Percentiles rank a stretch among this genome's conserved stretches.
These are phyloP conservation scores for Allantophomopsis lycopodina DNA, from an alignment of 2,329 filamentous ascomycete genomes.

Conservation along the genomic window DNA sequence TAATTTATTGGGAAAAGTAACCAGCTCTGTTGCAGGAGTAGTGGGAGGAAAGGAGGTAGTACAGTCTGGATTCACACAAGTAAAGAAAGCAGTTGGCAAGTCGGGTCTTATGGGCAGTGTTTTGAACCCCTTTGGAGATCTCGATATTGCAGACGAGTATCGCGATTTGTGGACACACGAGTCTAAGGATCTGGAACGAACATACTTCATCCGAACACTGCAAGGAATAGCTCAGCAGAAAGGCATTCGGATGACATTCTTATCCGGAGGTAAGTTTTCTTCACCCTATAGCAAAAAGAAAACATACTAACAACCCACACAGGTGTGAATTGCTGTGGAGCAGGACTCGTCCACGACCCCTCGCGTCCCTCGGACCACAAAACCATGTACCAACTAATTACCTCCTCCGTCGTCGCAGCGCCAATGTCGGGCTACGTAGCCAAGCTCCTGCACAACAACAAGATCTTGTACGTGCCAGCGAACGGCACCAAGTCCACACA, in stretches of 20 bases:
- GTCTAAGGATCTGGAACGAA: slow-evolving; percentile 91
- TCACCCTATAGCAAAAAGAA: not conserved
- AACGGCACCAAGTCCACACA: slow-evolving; percentile 66
- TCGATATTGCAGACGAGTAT: slow-evolving; percentile 87
- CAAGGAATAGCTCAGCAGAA: slow-evolving; percentile 95
- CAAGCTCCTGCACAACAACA: slow-evolving; percentile 91
- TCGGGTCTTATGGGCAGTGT: slow-evolving; percentile 91
- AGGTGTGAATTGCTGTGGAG: slow-evolving; percentile 83
- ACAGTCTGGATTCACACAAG: slow-evolving; percentile 79
- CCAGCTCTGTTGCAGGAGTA: slow-evolving; percentile 86
- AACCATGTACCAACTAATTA: slow-evolving; percentile 98
- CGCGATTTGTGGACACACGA: slow-evolving; percentile 98
- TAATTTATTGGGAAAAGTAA: slow-evolving; percentile 90
- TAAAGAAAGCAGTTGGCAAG: slow-evolving; percentile 95
- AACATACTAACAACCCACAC: slow-evolving; percentile 5
- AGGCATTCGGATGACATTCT: slow-evolving; percentile 89
- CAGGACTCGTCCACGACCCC: slow-evolving; percentile 88
- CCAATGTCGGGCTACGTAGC: slow-evolving; percentile 77
- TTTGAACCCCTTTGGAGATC: slow-evolving; percentile 88
- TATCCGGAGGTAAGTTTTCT: slow-evolving; percentile 59
- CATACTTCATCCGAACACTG: slow-evolving; percentile 88
- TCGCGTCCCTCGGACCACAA: slow-evolving; percentile 87
- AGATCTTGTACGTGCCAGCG: slow-evolving; percentile 75
- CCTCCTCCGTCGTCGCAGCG: slow-evolving; percentile 81
- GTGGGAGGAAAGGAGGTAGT: slow-evolving; percentile 92